phyloP scores from a whole-genome alignment of 2,329 filamentous ascomycete species.

The Arthroderma sp. region DNA sequence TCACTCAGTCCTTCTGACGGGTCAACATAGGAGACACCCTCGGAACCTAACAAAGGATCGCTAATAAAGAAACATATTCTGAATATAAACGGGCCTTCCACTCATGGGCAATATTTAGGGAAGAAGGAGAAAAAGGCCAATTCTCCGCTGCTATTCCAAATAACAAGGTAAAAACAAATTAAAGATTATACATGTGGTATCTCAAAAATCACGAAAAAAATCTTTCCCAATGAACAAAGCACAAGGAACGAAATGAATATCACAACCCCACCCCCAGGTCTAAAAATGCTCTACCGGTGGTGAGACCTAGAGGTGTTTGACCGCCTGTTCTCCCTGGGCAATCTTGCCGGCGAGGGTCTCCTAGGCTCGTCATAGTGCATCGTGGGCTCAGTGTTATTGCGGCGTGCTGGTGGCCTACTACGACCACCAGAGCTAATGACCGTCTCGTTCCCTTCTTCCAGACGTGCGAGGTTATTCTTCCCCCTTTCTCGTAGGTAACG shows the following conservation, averaged over 20 bases:
- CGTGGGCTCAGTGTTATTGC: constrained; percentile 11
- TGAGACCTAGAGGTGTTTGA: constrained; percentile 10
- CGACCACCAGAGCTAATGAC: constrained; percentile 9
- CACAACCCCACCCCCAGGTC: constrained; percentile 15
- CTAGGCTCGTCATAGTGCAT: constrained; percentile 7
- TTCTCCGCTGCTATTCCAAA: neutral
- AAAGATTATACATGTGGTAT: neutral
- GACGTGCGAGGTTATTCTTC: constrained; percentile 14
- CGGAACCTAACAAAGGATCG: no score
- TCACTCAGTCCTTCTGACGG: no score
- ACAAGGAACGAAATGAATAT: neutral
- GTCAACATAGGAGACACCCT: no score
- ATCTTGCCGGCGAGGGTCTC: constrained; percentile 10
- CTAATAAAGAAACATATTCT: no score
- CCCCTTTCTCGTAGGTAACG: constrained; percentile 33
- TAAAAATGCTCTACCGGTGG: constrained; percentile 18
- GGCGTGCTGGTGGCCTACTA: constrained; percentile 18
- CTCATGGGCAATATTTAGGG: no score
- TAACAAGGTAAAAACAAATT: neutral
- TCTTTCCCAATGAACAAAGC: neutral
- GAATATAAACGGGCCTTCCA: no score
- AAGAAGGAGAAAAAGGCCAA: neutral
- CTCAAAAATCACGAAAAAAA: neutral
- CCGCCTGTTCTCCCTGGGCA: constrained; percentile 10
- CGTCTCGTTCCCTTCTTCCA: constrained; percentile 5